Conservation (phyloP, 1,284 basidiomycete species). For the Apiotrichum siamense region DNA sequence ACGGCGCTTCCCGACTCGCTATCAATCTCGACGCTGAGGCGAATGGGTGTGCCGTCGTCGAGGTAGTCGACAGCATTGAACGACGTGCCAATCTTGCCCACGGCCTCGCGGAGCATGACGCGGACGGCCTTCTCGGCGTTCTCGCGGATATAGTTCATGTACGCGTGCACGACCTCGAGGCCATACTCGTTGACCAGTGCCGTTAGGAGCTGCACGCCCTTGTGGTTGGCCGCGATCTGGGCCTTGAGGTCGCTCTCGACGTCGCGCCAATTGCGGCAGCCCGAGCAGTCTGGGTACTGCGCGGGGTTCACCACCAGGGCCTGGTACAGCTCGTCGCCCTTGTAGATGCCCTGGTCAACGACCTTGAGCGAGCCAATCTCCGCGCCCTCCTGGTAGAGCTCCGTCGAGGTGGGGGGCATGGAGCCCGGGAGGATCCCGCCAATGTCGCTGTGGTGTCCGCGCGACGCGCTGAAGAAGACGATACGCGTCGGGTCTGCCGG, state of each 20-base stretch:
- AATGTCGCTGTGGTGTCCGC: slow-evolving; percentile 37
- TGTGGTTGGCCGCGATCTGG: slow-evolving; percentile 95
- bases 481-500: slow-evolving; percentile 23
- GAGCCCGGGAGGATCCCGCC: slow-evolving; percentile 53
- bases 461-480: slow-evolving; percentile 39
- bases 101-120: slow-evolving; percentile 62
- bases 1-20: slow-evolving; percentile 68
- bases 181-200: slow-evolving; percentile 75
- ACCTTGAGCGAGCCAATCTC: slow-evolving; percentile 84
- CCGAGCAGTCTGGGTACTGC: slow-evolving; percentile 62
- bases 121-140: slow-evolving; percentile 89
- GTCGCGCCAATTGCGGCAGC: slow-evolving; percentile 76
- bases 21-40: slow-evolving; percentile 73
- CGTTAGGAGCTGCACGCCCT: slow-evolving; percentile 71
- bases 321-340: slow-evolving; percentile 65
- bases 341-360: slow-evolving; percentile 73
- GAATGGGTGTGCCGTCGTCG: slow-evolving; percentile 84
- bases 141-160: slow-evolving; percentile 76
- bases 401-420: slow-evolving; percentile 90
- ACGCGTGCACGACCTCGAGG: slow-evolving; percentile 36
- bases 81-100: slow-evolving; percentile 58
- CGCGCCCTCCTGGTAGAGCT: slow-evolving; percentile 74
- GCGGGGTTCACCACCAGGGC: slow-evolving; percentile 67
- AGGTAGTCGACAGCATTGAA: slow-evolving; percentile 26
- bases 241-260: slow-evolving; percentile 92